A percentile compares a stretch with the other conserved stretches of the same genome.
Conservation (phyloP, 306 rosid species). For the Sindora glabra region DNA sequence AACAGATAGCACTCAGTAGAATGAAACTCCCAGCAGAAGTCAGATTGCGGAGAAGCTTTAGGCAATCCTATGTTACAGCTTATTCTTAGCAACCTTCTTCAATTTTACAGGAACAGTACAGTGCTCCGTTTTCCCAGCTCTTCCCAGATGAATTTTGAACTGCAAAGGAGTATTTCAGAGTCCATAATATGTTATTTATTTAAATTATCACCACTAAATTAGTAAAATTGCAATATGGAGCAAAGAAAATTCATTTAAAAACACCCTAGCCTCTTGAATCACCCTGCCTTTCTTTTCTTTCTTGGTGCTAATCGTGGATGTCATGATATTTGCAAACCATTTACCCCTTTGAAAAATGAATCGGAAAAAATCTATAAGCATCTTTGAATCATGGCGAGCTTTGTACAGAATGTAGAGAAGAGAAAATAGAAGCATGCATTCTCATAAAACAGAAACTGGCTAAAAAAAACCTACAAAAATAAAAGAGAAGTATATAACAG, state of each 20-base stretch:
- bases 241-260: not conserved
- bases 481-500: no score
- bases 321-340: conserved; percentile 7
- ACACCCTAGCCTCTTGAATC: conserved; percentile 32
- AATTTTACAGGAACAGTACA: not conserved
- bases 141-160: conserved; percentile 27
- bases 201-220: no score
- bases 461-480: no score
- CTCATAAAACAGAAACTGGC: no score
- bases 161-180: not conserved
- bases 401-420: not conserved
- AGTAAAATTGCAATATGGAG: no score
- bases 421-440: no score
- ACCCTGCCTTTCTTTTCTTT: conserved; percentile 1
- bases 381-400: not conserved
- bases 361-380: not conserved
- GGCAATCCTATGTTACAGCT: not conserved
- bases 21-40: no score
- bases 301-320: conserved; percentile 20
- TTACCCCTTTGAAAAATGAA: not conserved
- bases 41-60: no score
- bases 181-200: no score
- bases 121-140: conserved; percentile 6
- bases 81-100: not conserved
- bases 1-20: no score